Evolutionary conservation across 495 filamentous ascomycete species (phyloP).

Genomic region (Hypoxylon fuscum): DNA sequence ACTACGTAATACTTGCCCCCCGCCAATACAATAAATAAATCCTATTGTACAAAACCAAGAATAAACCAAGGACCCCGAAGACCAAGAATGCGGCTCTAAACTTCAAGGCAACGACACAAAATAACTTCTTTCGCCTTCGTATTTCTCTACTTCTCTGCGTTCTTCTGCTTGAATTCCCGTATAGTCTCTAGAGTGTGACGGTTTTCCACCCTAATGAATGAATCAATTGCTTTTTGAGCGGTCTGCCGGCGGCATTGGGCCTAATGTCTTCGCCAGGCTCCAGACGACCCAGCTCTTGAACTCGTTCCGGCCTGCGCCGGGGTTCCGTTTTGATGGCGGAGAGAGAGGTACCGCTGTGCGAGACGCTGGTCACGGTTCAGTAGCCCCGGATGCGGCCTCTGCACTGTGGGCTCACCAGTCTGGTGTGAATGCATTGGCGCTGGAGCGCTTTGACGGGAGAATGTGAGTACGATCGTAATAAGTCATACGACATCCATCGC

Average conservation of each 20-base stretch:
- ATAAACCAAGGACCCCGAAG: no score
- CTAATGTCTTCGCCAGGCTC: conserved; percentile 68
- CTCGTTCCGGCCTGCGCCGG: conserved; percentile 67
- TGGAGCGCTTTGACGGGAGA: conserved; percentile 80
- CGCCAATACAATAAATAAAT: no score
- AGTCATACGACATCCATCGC: neutral
- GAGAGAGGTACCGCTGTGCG: conserved; percentile 45
- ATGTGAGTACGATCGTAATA: conserved; percentile 61
- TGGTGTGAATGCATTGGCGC: conserved; percentile 77
- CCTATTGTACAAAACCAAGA: neutral
- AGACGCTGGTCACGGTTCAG: conserved; percentile 28
- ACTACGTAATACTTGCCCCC: conserved; percentile 26
- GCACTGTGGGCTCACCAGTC: conserved; percentile 70
- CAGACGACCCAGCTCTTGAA: conserved; percentile 65
- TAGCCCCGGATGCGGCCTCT: conserved; percentile 33
- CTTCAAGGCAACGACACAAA: no score
- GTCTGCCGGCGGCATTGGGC: conserved; percentile 69
- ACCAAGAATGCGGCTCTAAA: conserved; percentile 15
- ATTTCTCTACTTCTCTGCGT: no score
- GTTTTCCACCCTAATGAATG: conserved; percentile 69
- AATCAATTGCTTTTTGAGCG: conserved; percentile 80
- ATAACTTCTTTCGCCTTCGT: no score
- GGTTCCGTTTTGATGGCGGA: conserved; percentile 72
- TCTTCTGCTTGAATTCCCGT: no score
- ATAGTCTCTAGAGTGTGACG: no score